Evolutionary conservation across 257 asterid genomes (phyloP), one percentile per base, ranked within the genome.

Genomic region (Leptodermis oblonga): DNA sequence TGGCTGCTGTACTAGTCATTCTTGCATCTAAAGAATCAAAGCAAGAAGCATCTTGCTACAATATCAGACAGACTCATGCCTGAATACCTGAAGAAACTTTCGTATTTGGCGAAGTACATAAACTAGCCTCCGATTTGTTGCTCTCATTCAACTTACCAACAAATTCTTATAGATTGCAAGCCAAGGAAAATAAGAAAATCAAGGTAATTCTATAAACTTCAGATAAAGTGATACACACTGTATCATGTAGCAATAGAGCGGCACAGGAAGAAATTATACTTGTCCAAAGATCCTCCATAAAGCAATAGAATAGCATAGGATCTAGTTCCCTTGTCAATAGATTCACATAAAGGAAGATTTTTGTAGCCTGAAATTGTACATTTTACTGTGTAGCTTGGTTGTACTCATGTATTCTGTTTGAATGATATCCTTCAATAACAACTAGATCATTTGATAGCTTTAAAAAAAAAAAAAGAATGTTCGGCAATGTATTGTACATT

Each of bases 1-100:
- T 91, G 52, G 99, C 99, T 71, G 96, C 99, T 67, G 94, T 86
- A 14, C 84, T 91, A n/a, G 96, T 91, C 69, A 84, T 89, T 72
- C 90, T 94, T 55, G 92, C 97, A 76, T 85, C 86, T 31, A 74
- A 77, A 55, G 95, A 89, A 56, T 75, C 84, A 48, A 74, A 85
- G 71, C 80, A 80, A 76, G 84, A 83, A 75, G 88, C 84, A 56
- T 85, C 87, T 49, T 81, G 90, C 82, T 48, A 74, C 70, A 82
- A 70, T 18, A 73, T 87, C 64, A 70, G 83, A 5, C 77, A 82
- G n/a, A 83, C 97, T 93, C 80, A 55, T 75, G 79, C 49, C 71
- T 26, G 72, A 74, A 66, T 75, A 64, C 70, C 70, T 77, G 74
- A 68, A 94, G 99, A 91, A 92, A 83, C 76, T 94, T 87, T 89